phyloP scores from a whole-genome alignment of 306 rosid genomes.

The Leucaena leucocephala region DNA sequence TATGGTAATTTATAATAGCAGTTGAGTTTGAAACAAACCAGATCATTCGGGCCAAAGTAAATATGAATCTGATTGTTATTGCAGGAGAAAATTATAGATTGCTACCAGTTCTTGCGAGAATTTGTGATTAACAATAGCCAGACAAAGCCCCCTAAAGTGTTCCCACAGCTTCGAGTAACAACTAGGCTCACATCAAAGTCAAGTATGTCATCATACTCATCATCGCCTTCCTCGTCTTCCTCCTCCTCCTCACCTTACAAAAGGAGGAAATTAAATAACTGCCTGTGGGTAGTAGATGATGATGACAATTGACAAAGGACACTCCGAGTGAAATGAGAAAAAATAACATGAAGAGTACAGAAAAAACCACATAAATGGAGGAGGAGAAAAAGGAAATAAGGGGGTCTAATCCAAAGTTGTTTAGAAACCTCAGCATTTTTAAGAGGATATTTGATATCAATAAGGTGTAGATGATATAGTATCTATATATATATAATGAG shows the following conservation, averaged over 20 bases:
- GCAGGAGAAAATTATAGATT: constrained; percentile 75
- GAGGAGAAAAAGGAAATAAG: constrained; percentile 18
- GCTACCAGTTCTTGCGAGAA: constrained; percentile 78
- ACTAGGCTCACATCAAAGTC: constrained; percentile 56
- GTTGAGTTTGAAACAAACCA: background rate
- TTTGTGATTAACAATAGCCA: constrained; percentile 45
- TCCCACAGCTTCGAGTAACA: constrained; percentile 68
- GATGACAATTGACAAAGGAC: constrained; percentile 69
- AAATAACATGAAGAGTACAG: background rate
- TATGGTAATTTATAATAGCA: background rate
- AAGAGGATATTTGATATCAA: constrained; percentile 48
- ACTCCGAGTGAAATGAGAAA: constrained; percentile 46
- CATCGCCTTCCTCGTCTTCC: constrained; percentile 43
- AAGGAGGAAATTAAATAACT: constrained; percentile 69
- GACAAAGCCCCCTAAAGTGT: constrained; percentile 44
- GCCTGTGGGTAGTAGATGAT: constrained; percentile 61
- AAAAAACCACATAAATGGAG: constrained; percentile 22
- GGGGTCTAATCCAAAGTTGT: constrained; percentile 35
- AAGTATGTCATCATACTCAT: constrained; percentile 42
- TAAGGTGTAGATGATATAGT: constrained; percentile 50
- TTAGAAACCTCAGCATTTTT: constrained; percentile 58
- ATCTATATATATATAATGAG: constrained; percentile 41
- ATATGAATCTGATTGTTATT: constrained; percentile 38
- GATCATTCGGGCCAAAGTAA: constrained; percentile 19
- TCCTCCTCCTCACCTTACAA: constrained; percentile 53